Evolutionary conservation across 1,284 basidiomycete species (phyloP).

Genomic region (Sporisorium exsertum): DNA sequence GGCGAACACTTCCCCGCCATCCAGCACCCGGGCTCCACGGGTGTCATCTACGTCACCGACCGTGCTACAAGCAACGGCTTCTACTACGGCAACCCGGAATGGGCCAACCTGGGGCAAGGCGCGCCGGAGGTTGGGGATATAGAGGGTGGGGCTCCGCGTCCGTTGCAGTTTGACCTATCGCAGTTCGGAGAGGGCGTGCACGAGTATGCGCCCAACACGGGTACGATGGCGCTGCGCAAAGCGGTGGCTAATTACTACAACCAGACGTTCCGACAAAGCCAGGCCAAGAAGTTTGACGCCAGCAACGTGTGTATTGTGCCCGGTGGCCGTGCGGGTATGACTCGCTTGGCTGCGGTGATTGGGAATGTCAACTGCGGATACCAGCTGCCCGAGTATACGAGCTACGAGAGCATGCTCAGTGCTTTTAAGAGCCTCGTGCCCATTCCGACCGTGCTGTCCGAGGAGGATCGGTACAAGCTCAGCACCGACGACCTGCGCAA

Average conservation of each 20-base stretch:
- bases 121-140: conserved; percentile 75
- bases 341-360: conserved; percentile 88
- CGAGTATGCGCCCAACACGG: conserved; percentile 93
- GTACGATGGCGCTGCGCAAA: conserved; percentile 76
- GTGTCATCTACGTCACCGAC: conserved; percentile 73
- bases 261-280: conserved; percentile 82
- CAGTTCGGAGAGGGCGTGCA: conserved; percentile 74
- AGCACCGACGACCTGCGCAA: conserved; percentile 75
- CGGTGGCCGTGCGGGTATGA: conserved; percentile 87
- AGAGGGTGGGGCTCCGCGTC: conserved; percentile 79
- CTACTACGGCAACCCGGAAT: conserved; percentile 53
- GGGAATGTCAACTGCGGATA: conserved; percentile 78
- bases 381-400: conserved; percentile 87
- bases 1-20: conserved; percentile 52
- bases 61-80: conserved; percentile 60
- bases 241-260: conserved; percentile 74
- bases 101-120: conserved; percentile 57
- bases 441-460: conserved; percentile 71
- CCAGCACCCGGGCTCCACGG: conserved; percentile 70
- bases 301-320: conserved; percentile 91
- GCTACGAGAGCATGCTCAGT: conserved; percentile 78
- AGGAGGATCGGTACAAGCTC: conserved; percentile 76
- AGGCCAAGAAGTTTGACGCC: conserved; percentile 83
- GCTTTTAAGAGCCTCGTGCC: conserved; percentile 86
- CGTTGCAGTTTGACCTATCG: conserved; percentile 74